Percentiles rank a stretch among this genome's conserved stretches.
Evolutionary conservation across 331 rosid species (phyloP).

Genomic region (Pyrus hybrid): DNA sequence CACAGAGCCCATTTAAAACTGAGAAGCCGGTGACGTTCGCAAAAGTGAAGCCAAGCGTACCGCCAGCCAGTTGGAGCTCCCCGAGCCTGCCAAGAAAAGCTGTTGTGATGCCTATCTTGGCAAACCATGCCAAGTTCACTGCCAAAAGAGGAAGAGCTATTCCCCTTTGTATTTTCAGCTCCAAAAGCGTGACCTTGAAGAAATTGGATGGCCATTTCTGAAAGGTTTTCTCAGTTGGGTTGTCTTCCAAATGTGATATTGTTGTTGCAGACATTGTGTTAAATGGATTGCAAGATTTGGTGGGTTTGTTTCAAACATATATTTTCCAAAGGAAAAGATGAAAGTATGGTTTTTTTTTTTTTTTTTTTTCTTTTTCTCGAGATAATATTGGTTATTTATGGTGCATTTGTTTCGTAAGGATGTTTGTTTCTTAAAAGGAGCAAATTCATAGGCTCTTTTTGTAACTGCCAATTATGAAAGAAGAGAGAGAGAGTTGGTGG

Average conservation of each 20-base stretch:
- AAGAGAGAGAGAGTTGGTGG: constrained; percentile 13
- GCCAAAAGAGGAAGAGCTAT: constrained; percentile 63
- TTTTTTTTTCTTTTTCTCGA: not conserved
- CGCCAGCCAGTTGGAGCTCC: constrained; percentile 68
- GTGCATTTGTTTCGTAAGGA: constrained; percentile 35
- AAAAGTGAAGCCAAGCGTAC: constrained; percentile 79
- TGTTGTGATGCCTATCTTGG: constrained; percentile 64
- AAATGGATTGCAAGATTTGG: constrained; percentile 2
- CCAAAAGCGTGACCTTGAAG: constrained; percentile 20
- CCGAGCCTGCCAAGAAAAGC: constrained; percentile 80
- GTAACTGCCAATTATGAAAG: constrained; percentile 26
- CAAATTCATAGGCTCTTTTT: constrained; percentile 6
- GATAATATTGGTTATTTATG: constrained; percentile 14
- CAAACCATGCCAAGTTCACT: constrained; percentile 82
- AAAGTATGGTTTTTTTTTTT: not conserved
- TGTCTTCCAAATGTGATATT: constrained; percentile 16
- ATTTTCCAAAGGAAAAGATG: not conserved
- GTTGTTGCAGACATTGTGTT: constrained; percentile 35
- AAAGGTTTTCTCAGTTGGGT: constrained; percentile 7
- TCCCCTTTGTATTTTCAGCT: constrained; percentile 49
- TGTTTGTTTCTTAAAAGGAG: constrained; percentile 10
- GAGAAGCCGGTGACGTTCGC: constrained; percentile 93
- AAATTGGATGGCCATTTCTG: constrained; percentile 20
- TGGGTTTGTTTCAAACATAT: not conserved
- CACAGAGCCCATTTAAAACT: constrained; percentile 65